Evolutionary conservation across 2,329 filamentous ascomycete species (phyloP).

Genomic region (Botrytis squamosa): DNA sequence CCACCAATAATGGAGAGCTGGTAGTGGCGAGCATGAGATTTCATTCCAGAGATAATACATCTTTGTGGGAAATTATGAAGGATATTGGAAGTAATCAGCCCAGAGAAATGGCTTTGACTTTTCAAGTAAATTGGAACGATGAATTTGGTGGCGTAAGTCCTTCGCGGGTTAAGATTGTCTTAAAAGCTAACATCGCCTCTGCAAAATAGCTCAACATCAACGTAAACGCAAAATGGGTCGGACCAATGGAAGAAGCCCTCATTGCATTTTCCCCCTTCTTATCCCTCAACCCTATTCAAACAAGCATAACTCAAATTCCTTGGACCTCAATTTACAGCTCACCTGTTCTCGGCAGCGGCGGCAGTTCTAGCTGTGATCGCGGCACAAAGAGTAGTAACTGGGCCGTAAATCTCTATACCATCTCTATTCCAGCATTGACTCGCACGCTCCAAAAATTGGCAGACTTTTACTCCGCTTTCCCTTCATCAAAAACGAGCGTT

Average conservation of each 20-base stretch:
- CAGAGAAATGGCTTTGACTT: neutral
- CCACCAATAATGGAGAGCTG: neutral
- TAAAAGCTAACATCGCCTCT: neutral
- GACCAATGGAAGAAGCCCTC: neutral
- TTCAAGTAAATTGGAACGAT: neutral
- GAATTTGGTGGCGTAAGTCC: neutral
- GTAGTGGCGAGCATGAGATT: neutral
- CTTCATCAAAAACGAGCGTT: neutral
- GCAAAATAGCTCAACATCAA: neutral
- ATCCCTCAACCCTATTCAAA: neutral
- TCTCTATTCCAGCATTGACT: neutral
- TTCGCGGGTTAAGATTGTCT: neutral
- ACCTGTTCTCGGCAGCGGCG: neutral
- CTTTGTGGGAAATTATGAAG: neutral
- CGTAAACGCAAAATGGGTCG: neutral
- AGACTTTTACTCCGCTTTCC: neutral
- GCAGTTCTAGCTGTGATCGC: neutral
- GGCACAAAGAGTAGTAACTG: neutral
- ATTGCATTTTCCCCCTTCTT: neutral
- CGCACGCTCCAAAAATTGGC: neutral
- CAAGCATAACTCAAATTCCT: neutral
- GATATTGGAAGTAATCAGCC: neutral
- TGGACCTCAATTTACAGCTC: neutral
- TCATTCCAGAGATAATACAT: neutral
- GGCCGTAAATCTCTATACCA: neutral